These are phyloP conservation scores for Rosa lucieae DNA, from an alignment of 306 rosid species.

Conservation along the genomic window DNA sequence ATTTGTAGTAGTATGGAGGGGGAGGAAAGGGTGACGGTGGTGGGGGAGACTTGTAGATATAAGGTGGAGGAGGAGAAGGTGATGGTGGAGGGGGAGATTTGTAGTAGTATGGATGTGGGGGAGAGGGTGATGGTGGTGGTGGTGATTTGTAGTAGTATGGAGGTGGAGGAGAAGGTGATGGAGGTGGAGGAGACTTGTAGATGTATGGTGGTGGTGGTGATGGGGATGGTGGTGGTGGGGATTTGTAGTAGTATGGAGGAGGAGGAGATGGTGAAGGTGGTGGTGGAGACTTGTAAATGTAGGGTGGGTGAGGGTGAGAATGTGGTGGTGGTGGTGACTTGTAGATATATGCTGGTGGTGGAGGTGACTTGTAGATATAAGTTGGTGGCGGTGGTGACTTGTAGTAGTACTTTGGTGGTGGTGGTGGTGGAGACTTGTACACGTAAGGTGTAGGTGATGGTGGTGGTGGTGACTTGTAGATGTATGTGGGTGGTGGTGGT, in stretches of 20 bases:
- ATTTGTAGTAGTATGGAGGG: conserved; percentile 50
- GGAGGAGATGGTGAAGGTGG: conserved; percentile 15
- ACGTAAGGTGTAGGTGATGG: background rate
- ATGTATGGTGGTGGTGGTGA: conserved; percentile 30
- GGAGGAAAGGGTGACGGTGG: conserved; percentile 37
- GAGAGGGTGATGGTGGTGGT: conserved; percentile 19
- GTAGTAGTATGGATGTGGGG: conserved; percentile 31
- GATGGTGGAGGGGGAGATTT: background rate
- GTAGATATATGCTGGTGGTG: conserved; percentile 47
- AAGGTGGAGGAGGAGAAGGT: conserved; percentile 14
- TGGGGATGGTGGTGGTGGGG: conserved; percentile 27
- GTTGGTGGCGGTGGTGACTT: conserved; percentile 22
- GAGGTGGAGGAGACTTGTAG: conserved; percentile 8
- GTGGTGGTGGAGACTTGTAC: conserved; percentile 28
- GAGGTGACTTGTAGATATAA: conserved; percentile 21
- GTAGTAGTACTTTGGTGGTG: conserved; percentile 4
- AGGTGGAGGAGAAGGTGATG: background rate
- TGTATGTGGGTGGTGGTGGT: conserved; percentile 20
- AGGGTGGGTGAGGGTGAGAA: conserved; percentile 6
- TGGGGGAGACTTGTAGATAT: conserved; percentile 40
- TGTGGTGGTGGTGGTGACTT: conserved; percentile 42
- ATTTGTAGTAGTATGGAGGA: conserved; percentile 27
- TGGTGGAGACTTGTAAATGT: conserved; percentile 43
- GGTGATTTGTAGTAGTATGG: conserved; percentile 44
- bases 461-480: conserved; percentile 30